Evolutionary conservation across 1,139 yeast genomes (phyloP), one percentile per base, ranked within the genome.

Genomic region (Nakaseomyces kungkrabaensis): DNA sequence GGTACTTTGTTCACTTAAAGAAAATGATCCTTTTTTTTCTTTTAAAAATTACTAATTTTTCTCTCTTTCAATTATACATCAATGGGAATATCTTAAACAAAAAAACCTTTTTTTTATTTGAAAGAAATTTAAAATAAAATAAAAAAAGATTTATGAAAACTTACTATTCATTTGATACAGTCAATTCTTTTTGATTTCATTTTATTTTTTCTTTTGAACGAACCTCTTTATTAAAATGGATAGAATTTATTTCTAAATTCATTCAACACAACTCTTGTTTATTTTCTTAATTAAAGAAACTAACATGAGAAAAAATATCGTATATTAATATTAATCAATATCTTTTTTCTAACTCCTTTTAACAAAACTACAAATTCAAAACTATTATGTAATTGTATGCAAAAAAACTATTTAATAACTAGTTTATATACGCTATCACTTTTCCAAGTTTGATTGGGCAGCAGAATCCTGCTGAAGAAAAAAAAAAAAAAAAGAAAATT

Each of bases 1-100:
- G 87, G 84, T 71, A 81, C 86, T 62, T 79, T 88, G 76, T 84
- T 85, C 71, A 56, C 58, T 51, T 56, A 57, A 56, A 38, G 13
- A 9, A 38, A 38, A 38, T 56, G 56, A 56, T 2, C 13, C 7
- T n/a, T 11, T 11, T 7, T 38, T 38, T 24, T 38, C 11, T 38
- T 38, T 38, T 7, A 8, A 8, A 13, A 5, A 13, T 2, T 17
- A 17, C 26, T 17, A 37, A 5, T 37, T 11, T 25, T 25, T 10
- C 24, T 26, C 17, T 38, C 42, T 38, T 38, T 38, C 24, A 17
- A 36, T 36, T 36, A 17, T 36, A 36, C 38, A 36, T 36, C 38
- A 36, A 17, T 36, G 38, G 25, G 25, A 36, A n/a, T 33, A 17
- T 36, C 13, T 13, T 36, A 13, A 36, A 17, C 22, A 17, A 17